phyloP scores from a whole-genome alignment of 2,329 filamentous ascomycete species.

The Aspergillus luchuensis region DNA sequence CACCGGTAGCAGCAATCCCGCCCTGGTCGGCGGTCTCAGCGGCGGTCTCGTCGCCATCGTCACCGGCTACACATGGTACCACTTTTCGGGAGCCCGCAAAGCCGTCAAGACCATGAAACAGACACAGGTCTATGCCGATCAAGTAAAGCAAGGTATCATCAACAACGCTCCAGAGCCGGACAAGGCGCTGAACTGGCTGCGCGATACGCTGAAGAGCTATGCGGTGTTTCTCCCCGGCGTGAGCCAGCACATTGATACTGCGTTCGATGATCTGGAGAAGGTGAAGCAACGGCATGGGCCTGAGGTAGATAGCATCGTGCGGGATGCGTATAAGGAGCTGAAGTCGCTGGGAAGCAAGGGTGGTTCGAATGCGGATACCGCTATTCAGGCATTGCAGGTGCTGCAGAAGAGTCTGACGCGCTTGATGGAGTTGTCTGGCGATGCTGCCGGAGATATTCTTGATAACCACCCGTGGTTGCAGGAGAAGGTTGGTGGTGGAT shows the following conservation, averaged over 20 bases:
- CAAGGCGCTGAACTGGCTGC: constrained; percentile 66
- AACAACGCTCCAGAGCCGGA: constrained; percentile 66
- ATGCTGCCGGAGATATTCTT: constrained; percentile 65
- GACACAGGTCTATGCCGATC: constrained; percentile 62
- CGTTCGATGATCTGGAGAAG: constrained; percentile 70
- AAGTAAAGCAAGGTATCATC: constrained; percentile 62
- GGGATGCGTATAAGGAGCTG: constrained; percentile 68
- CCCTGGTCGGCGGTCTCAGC: constrained; percentile 51
- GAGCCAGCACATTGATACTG: constrained; percentile 65
- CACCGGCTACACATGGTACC: constrained; percentile 56
- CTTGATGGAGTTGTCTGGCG: constrained; percentile 63
- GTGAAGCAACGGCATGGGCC: constrained; percentile 67
- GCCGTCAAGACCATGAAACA: constrained; percentile 55
- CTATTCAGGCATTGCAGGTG: constrained; percentile 62
- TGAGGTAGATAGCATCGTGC: constrained; percentile 69
- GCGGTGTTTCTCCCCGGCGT: constrained; percentile 72
- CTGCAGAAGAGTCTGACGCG: constrained; percentile 63
- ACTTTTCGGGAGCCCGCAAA: constrained; percentile 54
- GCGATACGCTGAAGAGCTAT: constrained; percentile 67
- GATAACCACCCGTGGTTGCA: constrained; percentile 74
- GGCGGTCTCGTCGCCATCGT: constrained; percentile 53
- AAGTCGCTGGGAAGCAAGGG: constrained; percentile 60
- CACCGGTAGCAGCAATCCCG: constrained; percentile 27
- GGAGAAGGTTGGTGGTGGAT: constrained; percentile 68
- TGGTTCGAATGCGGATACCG: constrained; percentile 66